Base-by-base conservation (phyloP, 768 basidiomycete genomes). In the Boletus reticulatus region DNA sequence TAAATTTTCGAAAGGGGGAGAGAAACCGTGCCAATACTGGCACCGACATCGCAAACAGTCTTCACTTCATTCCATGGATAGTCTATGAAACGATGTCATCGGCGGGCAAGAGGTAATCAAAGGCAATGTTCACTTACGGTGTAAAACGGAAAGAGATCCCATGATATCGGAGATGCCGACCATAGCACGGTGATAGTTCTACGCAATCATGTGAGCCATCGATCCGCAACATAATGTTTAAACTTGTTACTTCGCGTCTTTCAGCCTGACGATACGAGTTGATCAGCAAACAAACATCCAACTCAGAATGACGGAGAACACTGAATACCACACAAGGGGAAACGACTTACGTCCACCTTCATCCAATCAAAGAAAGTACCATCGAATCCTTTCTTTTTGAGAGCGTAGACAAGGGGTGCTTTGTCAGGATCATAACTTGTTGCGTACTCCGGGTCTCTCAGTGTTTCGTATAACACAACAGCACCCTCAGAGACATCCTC, bases 21-120 rank as follows among this genome's bases (percentile, higher is more conserved):
- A 41, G 72, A 69, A n/a, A 72, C 52, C 2, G 64, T 60, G 6
- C 70, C 70, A 6, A 66, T 27, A n/a, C 70, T 64, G 12, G 70
- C 62, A 6, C 70, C 71, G 20, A 72, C 55, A 46, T 72, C 71
- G 12, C 66, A 65, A 34, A 73, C 54, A 10, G 64, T 62, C 31
- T 61, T 53, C 24, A 63, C 53, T 48, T 56, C 59, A 53, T 59
- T 34, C 72, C 72, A 59, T 29, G 67, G 61, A 58, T 63, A 59
- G 42, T 69, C 63, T 71, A 20, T 6, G 7, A 34, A 55, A 22
- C 11, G 17, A 44, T 17, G n/a, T 4, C 8, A 13, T 48, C 29
- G 20, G 14, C 5, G 16, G 0, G 22, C 8, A 14, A 12, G 12
- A 51, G 1, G 4, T 49, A 37, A 31, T 8, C 36, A 36, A 47